These are phyloP conservation scores for Camillea tinctor DNA, from an alignment of 2,329 filamentous ascomycete species.

Conservation along the genomic window DNA sequence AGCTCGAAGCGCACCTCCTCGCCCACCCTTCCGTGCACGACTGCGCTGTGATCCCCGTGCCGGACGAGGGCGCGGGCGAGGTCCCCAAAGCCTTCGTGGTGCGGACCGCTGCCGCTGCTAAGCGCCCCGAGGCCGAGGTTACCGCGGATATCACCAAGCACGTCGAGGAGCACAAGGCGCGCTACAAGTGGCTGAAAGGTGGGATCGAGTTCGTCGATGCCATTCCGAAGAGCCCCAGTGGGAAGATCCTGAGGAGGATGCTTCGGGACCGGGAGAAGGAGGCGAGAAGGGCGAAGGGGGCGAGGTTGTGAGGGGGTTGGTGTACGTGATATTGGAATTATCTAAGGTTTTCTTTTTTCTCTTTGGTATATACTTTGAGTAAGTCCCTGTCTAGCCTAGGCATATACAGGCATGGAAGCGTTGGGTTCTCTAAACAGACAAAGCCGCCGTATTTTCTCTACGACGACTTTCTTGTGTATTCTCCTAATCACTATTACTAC, in stretches of 20 bases:
- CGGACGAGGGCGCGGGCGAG: conserved; percentile 60
- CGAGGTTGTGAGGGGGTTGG: conserved; percentile 52
- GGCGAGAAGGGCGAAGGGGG: conserved; percentile 55
- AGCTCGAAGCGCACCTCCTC: conserved; percentile 78
- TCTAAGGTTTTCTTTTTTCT: too few relatives aligned
- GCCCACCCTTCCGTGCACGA: conserved; percentile 74
- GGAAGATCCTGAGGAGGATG: conserved; percentile 62
- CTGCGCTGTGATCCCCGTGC: conserved; percentile 74
- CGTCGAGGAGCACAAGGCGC: conserved; percentile 56
- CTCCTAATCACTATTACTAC: too few relatives aligned
- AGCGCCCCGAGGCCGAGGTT: conserved; percentile 36
- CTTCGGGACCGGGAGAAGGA: conserved; percentile 68
- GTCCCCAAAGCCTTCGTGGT: conserved; percentile 69
- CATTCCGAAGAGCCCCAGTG: conserved; percentile 63
- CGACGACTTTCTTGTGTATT: too few relatives aligned
- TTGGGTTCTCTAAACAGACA: too few relatives aligned
- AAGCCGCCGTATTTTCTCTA: too few relatives aligned
- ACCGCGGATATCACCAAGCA: conserved; percentile 47
- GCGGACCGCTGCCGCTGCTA: conserved; percentile 40
- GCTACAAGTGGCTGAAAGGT: conserved; percentile 57
- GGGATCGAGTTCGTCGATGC: conserved; percentile 53
- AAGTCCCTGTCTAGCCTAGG: too few relatives aligned
- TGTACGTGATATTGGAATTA: not conserved
- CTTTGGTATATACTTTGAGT: too few relatives aligned
- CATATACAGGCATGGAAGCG: too few relatives aligned